Evolutionary conservation across 2,329 filamentous ascomycete genomes (phyloP).

Genomic region (Ceratocystis papillata): DNA sequence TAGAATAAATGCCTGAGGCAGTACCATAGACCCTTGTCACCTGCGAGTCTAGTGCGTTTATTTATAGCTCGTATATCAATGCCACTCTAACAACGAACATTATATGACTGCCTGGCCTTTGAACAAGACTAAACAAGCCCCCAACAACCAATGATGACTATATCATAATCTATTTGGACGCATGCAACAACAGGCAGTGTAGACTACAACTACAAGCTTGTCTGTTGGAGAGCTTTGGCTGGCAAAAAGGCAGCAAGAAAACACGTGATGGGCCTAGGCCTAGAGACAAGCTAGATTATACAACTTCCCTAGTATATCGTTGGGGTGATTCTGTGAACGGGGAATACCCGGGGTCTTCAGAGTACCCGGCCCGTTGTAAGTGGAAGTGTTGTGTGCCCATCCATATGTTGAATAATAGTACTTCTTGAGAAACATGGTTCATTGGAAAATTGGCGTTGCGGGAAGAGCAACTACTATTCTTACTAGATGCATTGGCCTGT

Average conservation of each 20-base stretch:
- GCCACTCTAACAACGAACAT: background rate
- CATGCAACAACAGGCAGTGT: no score
- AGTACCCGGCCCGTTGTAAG: background rate
- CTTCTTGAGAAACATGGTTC: background rate
- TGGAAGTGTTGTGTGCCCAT: background rate
- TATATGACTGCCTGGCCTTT: background rate
- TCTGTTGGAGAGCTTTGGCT: no score
- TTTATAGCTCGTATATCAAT: background rate
- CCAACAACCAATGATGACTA: background rate
- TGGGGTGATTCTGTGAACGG: background rate
- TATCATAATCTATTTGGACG: background rate
- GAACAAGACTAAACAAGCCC: no score
- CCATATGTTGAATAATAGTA: background rate
- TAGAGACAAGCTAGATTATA: background rate
- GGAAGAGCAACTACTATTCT: background rate
- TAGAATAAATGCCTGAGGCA: background rate
- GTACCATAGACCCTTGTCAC: background rate
- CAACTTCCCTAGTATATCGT: background rate
- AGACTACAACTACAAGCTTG: no score
- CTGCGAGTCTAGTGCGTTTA: background rate
- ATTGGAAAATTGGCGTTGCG: background rate
- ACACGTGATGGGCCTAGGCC: background rate
- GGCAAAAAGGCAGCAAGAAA: background rate
- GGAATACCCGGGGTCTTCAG: background rate
- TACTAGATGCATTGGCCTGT: background rate